Conservation (phyloP, 768 basidiomycete species). For the Dacryopinax spathularia region DNA sequence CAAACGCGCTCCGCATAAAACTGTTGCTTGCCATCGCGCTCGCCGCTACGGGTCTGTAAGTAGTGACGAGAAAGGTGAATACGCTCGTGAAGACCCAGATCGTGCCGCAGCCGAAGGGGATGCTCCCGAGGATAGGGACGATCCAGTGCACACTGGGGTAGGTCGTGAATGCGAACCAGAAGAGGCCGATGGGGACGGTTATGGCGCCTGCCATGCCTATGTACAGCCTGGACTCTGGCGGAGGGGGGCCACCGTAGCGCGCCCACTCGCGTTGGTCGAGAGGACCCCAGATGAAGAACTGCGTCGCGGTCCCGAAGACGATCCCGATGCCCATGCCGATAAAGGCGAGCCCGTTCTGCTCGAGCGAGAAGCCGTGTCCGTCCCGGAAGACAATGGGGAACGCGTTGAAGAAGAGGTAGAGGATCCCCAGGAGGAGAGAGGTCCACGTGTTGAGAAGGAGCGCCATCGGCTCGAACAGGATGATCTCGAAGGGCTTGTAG, state of each 20-base stretch:
- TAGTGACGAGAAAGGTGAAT: slow-evolving; percentile 44
- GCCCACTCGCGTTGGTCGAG: too few species aligned
- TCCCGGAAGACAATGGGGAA: slow-evolving; percentile 9
- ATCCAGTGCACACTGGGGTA: slow-evolving; percentile 36
- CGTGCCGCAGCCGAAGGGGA: slow-evolving; percentile 41
- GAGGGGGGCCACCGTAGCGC: slow-evolving; percentile 22
- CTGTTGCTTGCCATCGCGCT: slow-evolving; percentile 57
- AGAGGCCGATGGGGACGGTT: slow-evolving; percentile 44
- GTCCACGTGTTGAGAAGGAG: slow-evolving; percentile 48
- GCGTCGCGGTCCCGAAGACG: not conserved
- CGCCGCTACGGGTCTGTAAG: slow-evolving; percentile 38
- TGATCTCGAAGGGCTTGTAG: slow-evolving; percentile 53
- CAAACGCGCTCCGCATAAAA: slow-evolving; percentile 35
- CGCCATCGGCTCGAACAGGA: slow-evolving; percentile 57
- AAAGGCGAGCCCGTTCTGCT: slow-evolving; percentile 6
- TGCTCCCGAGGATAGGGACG: slow-evolving; percentile 32
- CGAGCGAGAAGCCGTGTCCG: not conserved
- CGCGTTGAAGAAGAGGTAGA: not conserved
- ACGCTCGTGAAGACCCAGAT: slow-evolving; percentile 53
- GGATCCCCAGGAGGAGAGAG: not conserved
- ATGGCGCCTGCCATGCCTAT: slow-evolving; percentile 58
- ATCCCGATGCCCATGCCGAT: slow-evolving; percentile 8
- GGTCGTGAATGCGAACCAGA: slow-evolving; percentile 43
- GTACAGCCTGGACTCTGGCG: slow-evolving; percentile 50
- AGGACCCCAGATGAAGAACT: not conserved